Evolutionary conservation across 2,329 filamentous ascomycete species (phyloP).

Genomic region (Sordariomycetes sp.): DNA sequence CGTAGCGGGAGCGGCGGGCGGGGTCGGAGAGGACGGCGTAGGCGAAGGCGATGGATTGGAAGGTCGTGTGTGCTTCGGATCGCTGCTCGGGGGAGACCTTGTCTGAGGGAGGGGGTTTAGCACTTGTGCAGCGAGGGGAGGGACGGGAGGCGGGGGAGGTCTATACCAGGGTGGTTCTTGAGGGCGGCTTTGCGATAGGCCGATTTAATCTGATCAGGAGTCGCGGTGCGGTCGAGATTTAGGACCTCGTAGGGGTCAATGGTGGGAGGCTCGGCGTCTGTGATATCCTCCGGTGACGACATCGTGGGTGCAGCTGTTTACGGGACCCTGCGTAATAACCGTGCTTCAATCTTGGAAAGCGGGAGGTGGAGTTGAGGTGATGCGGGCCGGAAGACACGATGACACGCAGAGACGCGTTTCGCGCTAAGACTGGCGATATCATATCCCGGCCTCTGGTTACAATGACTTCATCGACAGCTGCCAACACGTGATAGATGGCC

Average conservation of each 20-base stretch:
- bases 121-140: not conserved
- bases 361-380: not conserved
- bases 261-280: slow-evolving; percentile 46
- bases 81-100: slow-evolving; percentile 63
- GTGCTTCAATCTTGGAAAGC: not conserved
- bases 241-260: slow-evolving; percentile 77
- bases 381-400: not conserved
- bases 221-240: slow-evolving; percentile 58
- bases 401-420: slow-evolving; percentile 3
- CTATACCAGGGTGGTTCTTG: slow-evolving; percentile 70
- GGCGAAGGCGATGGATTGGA: slow-evolving; percentile 87
- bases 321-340: not conserved
- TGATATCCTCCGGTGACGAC: slow-evolving; percentile 27
- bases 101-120: slow-evolving; percentile 37
- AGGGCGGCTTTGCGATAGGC: slow-evolving; percentile 89
- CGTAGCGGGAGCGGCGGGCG: slow-evolving; percentile 72
- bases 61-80: slow-evolving; percentile 63
- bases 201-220: slow-evolving; percentile 70
- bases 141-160: not conserved
- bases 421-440: not conserved
- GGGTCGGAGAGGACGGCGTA: slow-evolving; percentile 87
- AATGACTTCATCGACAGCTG: not conserved
- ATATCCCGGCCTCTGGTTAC: not conserved
- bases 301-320: not conserved
- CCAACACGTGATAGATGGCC: not conserved